A percentile compares a stretch with the other conserved stretches of the same genome.
These are phyloP conservation scores for Fusarium lateritium DNA, from an alignment of 2,329 filamentous ascomycete genomes.

Conservation along the genomic window DNA sequence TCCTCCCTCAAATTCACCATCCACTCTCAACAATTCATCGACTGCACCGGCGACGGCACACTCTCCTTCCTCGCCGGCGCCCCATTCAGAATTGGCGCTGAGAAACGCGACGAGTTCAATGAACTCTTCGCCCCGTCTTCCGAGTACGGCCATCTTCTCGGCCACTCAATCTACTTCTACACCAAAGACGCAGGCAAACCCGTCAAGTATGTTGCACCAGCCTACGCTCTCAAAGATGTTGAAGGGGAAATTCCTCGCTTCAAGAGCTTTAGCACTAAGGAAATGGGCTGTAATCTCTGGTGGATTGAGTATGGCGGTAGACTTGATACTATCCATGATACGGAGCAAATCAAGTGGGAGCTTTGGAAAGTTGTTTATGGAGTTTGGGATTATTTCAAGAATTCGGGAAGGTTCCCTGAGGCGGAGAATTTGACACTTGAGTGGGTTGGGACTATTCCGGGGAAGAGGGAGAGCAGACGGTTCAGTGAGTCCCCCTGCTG, in stretches of 20 bases:
- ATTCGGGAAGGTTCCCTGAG: constrained; percentile 17
- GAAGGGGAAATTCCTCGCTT: constrained; percentile 19
- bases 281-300: constrained; percentile 27
- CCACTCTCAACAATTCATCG: constrained; percentile 21
- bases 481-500: not conserved
- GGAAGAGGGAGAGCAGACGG: constrained; percentile 22
- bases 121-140: constrained; percentile 24
- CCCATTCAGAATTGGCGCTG: constrained; percentile 20
- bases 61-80: constrained; percentile 24
- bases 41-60: constrained; percentile 25
- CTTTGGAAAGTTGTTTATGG: constrained; percentile 29
- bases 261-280: constrained; percentile 25
- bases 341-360: constrained; percentile 27
- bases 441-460: constrained; percentile 21
- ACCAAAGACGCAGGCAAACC: constrained; percentile 24
- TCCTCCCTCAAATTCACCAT: constrained; percentile 12
- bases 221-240: constrained; percentile 18
- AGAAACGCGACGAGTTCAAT: constrained; percentile 21
- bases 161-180: constrained; percentile 30
- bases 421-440: constrained; percentile 24
- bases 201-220: constrained; percentile 16
- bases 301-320: constrained; percentile 30
- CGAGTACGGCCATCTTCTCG: constrained; percentile 22
- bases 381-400: constrained; percentile 32
- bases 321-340: constrained; percentile 27